Evolutionary conservation across 1,284 basidiomycete genomes (phyloP).

Genomic region (Malassezia slooffiae): DNA sequence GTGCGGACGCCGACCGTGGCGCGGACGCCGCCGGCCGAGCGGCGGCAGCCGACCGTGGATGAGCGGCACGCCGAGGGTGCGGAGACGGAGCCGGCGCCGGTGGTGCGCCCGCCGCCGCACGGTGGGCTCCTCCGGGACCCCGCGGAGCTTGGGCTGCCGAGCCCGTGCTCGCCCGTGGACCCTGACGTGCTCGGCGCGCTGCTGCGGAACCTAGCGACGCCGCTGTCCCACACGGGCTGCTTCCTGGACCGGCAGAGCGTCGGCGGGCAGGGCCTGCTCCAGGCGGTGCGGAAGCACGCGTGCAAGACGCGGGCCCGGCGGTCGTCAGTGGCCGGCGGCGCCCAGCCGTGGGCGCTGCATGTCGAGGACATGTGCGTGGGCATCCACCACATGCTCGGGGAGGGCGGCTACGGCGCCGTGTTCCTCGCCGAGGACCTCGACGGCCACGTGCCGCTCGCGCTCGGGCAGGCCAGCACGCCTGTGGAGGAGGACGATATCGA

Average conservation of each 20-base stretch:
- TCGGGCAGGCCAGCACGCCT: constrained; percentile 44
- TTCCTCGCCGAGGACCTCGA: constrained; percentile 58
- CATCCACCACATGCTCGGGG: constrained; percentile 77
- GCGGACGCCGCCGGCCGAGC: background rate
- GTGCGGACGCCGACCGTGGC: too few relatives aligned
- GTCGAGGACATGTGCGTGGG: constrained; percentile 54
- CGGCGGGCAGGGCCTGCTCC: background rate
- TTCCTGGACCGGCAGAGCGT: constrained; percentile 52
- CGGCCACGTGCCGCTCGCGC: constrained; percentile 15
- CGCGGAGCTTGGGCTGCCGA: constrained; percentile 50
- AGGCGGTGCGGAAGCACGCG: too few relatives aligned
- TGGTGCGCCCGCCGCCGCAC: too few relatives aligned
- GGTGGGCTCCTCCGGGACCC: constrained; percentile 5
- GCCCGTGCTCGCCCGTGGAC: constrained; percentile 81
- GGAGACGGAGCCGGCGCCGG: too few relatives aligned
- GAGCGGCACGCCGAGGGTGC: too few relatives aligned
- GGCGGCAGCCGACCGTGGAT: background rate
- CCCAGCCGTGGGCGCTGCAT: constrained; percentile 34
- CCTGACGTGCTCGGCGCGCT: constrained; percentile 58
- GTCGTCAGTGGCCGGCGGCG: constrained; percentile 17
- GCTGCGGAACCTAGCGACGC: constrained; percentile 57
- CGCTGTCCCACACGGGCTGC: constrained; percentile 52
- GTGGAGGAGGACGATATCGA: constrained; percentile 57
- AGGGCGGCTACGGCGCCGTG: constrained; percentile 90
- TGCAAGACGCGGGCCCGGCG: constrained; percentile 46